Conservation (phyloP, 2,329 filamentous ascomycete species). For the Fusarium goolgardi region DNA sequence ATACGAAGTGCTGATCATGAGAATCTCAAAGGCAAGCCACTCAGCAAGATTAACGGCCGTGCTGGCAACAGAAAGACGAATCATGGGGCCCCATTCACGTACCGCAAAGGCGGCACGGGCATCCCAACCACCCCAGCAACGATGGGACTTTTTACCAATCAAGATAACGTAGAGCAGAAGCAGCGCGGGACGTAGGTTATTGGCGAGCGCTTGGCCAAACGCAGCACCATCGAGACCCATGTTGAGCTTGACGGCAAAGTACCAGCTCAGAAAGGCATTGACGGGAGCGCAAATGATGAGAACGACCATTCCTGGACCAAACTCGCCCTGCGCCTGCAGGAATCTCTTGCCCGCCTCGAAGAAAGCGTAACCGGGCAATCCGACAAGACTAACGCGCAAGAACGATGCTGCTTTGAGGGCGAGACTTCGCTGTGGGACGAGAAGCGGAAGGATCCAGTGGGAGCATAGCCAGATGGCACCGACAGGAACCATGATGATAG, state of each 20-base stretch:
- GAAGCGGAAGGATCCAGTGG: constrained; percentile 57
- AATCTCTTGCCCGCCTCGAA: constrained; percentile 68
- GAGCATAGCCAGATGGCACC: constrained; percentile 62
- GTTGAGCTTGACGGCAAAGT: constrained; percentile 57
- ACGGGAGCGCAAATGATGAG: constrained; percentile 61
- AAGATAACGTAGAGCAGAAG: constrained; percentile 60
- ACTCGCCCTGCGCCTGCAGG: constrained; percentile 66
- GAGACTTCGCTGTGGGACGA: constrained; percentile 61
- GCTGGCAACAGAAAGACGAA: constrained; percentile 55
- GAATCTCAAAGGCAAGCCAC: constrained; percentile 58
- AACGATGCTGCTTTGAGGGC: constrained; percentile 63
- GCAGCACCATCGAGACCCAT: constrained; percentile 65
- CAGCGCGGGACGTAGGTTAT: constrained; percentile 60
- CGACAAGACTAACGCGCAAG: constrained; percentile 60
- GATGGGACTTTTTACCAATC: constrained; percentile 51
- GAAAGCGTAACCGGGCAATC: constrained; percentile 64
- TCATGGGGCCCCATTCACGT: constrained; percentile 56
- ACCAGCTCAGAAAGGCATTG: constrained; percentile 62
- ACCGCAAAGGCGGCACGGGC: constrained; percentile 52
- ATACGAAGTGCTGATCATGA: constrained; percentile 60
- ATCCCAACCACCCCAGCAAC: constrained; percentile 55
- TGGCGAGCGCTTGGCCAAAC: constrained; percentile 61
- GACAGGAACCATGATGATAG: constrained; percentile 61
- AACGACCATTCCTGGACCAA: constrained; percentile 62
- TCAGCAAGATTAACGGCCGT: constrained; percentile 57